Percentiles rank a stretch among this genome's conserved stretches.
Conservation (phyloP, 2,329 filamentous ascomycete species). For the Sphaerulina vaccinii region DNA sequence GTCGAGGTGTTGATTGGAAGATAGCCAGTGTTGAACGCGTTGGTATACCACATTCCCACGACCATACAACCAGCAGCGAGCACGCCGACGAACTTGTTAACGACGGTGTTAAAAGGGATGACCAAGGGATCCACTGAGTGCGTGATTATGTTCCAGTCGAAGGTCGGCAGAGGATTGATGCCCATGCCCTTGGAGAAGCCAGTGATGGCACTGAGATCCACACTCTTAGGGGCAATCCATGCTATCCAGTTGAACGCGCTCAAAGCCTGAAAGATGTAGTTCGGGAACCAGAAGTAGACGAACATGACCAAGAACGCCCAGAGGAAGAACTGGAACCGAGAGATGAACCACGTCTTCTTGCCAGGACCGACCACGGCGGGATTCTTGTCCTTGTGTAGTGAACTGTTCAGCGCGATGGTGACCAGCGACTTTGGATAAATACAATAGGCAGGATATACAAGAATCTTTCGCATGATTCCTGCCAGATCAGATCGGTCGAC, state of each 20-base stretch:
- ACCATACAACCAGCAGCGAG: slow-evolving; percentile 26
- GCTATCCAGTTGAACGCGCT: slow-evolving; percentile 12
- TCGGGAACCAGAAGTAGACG: slow-evolving; percentile 6
- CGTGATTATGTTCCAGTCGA: slow-evolving; percentile 79
- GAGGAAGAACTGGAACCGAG: slow-evolving; percentile 6
- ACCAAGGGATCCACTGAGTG: slow-evolving; percentile 38
- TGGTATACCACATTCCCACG: slow-evolving; percentile 55
- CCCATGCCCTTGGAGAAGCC: slow-evolving; percentile 12
- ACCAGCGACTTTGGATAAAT: slow-evolving; percentile 65
- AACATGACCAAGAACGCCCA: slow-evolving; percentile 6
- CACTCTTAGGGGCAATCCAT: slow-evolving; percentile 10
- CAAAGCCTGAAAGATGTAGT: slow-evolving; percentile 9
- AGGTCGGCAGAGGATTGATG: slow-evolving; percentile 56
- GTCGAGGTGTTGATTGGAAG: slow-evolving; percentile 80
- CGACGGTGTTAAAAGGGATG: slow-evolving; percentile 44
- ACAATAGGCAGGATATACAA: slow-evolving; percentile 82
- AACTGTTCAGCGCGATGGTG: slow-evolving; percentile 11
- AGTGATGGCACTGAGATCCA: slow-evolving; percentile 5
- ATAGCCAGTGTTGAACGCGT: slow-evolving; percentile 63
- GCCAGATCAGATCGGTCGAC: slow-evolving; percentile 58
- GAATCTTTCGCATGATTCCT: slow-evolving; percentile 72
- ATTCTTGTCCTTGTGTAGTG: slow-evolving; percentile 13
- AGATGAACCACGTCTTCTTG: slow-evolving; percentile 2
- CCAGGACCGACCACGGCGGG: background rate
- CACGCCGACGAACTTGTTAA: slow-evolving; percentile 65